Evolutionary conservation across 345 rosid genomes (phyloP), one percentile per base, ranked within the genome.

Genomic region (Microcos paniculata): DNA sequence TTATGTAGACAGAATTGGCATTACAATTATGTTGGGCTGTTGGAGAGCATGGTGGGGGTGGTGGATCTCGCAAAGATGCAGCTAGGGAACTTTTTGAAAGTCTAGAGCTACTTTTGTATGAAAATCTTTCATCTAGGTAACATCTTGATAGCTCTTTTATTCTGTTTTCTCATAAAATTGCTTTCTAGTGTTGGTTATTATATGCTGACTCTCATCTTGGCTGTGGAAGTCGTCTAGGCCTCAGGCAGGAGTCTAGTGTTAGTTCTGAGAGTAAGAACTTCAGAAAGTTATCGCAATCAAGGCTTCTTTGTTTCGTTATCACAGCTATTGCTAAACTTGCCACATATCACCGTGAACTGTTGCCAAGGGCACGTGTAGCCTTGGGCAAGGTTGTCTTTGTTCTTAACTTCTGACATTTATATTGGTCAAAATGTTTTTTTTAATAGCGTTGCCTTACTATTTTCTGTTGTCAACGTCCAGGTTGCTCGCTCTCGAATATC

Each of bases 31-130:
- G 99, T 81, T 96, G 99, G 99, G 97, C 99, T 79, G 88, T 93
- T 62, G 99, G 99, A 71, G 98, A 96, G 87, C 90, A 96, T 78
- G 96, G 92, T 68, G 99, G 99, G 23, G 99, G 98, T 11, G 97
- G 98, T 51, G 90, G 70, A 77, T 82, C 93, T 64, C 90, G 90
- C 82, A 93, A 88, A 78, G 99, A 93, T 76, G 96, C 90, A 62
- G 99, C 98, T 77, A 92, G 98, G 9, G 99, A 96, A 80, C 98
- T 93, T 76, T 96, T 96, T 75, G 99, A 96, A 86, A 96, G 90
- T 74, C 84, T 93, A 65, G 99, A 96, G 77, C 78, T 96, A 40
- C 98, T 96, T 85, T 76, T 96, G 57, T 96, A 96, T 74, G 99
- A 96, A 81, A 96, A 93, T 80, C 89, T 96, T 49, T 88, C 97